These are phyloP conservation scores for Lipomyces lipofer DNA, from an alignment of 805 yeast genomes.

Conservation along the genomic window DNA sequence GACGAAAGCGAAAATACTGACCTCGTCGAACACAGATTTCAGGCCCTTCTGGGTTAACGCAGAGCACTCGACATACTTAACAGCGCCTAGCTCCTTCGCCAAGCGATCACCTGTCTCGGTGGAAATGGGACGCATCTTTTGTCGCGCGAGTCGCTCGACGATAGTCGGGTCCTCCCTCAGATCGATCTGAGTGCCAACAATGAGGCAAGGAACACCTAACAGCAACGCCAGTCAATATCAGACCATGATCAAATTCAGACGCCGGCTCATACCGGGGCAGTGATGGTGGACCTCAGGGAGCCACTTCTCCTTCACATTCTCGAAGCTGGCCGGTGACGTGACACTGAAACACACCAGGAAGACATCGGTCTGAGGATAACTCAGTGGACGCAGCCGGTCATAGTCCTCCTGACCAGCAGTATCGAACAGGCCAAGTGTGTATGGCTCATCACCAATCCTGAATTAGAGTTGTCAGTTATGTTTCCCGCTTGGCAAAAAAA, in stretches of 20 bases:
- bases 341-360: slow-evolving; percentile 95
- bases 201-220: slow-evolving; percentile 85
- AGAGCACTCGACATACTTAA: slow-evolving; percentile 95
- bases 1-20: slow-evolving; percentile 4
- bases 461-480: background rate
- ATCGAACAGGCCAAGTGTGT: slow-evolving; percentile 94
- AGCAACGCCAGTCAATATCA: no score
- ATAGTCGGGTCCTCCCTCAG: slow-evolving; percentile 90
- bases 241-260: background rate
- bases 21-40: slow-evolving; percentile 94
- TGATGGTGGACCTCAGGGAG: slow-evolving; percentile 97
- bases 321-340: slow-evolving; percentile 95
- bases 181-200: slow-evolving; percentile 96
- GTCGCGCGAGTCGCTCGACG: slow-evolving; percentile 85
- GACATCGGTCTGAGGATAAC: slow-evolving; percentile 96
- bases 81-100: slow-evolving; percentile 92
- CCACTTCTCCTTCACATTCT: slow-evolving; percentile 98
- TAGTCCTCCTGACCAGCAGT: slow-evolving; percentile 99
- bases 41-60: slow-evolving; percentile 96
- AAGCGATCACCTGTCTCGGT: slow-evolving; percentile 87
- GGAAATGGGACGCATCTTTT: slow-evolving; percentile 81
- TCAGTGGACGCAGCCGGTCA: slow-evolving; percentile 93
- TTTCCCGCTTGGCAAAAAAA: background rate
- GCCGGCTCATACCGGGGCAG: slow-evolving; percentile 56
- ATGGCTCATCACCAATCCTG: slow-evolving; percentile 93